Evolutionary conservation across 208 protist species (phyloP).

Genomic region (Entamoeba nuttalli): DNA sequence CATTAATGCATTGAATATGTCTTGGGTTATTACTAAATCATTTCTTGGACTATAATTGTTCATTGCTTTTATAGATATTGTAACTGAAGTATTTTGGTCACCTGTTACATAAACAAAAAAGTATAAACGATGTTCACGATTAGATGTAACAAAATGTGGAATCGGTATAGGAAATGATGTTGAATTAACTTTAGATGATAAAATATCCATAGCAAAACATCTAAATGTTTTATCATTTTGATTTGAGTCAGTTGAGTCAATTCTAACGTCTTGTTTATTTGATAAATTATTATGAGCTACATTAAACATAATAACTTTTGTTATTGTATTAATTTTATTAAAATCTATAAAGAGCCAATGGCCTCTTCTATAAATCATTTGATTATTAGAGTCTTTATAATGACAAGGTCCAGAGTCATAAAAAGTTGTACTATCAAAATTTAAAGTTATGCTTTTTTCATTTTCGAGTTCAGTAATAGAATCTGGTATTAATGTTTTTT

Average conservation of each 20-base stretch:
- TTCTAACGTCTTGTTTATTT: not conserved
- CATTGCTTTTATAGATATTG: not conserved
- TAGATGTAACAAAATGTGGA: not conserved
- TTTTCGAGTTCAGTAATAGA: not conserved
- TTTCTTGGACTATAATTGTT: not conserved
- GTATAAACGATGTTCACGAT: not conserved
- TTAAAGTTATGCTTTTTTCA: not conserved
- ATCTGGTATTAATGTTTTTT: not conserved
- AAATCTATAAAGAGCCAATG: not conserved
- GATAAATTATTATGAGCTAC: not conserved
- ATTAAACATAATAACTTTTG: not conserved
- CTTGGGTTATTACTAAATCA: not conserved
- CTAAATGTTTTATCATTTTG: not conserved
- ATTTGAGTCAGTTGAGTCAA: not conserved
- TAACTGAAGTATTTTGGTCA: not conserved
- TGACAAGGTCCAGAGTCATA: not conserved
- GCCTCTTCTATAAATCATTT: not conserved
- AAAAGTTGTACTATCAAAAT: not conserved
- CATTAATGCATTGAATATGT: too few species aligned
- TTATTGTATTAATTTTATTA: not conserved
- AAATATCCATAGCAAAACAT: not conserved
- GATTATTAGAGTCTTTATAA: not conserved
- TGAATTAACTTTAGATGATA: not conserved
- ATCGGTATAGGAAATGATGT: not conserved
- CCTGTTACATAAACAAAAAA: not conserved